phyloP scores from a whole-genome alignment of 2,329 filamentous ascomycete species.

The Neoarthrinium moseri region DNA sequence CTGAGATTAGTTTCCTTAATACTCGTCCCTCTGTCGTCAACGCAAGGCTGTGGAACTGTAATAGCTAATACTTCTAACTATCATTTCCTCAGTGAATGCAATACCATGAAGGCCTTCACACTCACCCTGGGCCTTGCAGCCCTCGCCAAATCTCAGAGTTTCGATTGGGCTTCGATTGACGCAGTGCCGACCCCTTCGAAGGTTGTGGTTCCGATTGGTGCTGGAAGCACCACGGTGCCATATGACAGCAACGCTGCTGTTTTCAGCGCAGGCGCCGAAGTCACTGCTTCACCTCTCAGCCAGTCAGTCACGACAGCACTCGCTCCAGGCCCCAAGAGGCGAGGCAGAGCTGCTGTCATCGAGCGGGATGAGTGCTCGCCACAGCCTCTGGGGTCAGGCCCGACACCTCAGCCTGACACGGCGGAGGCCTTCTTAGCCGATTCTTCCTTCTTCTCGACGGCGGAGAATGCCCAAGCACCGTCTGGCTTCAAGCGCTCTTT shows the following conservation, averaged over 20 bases:
- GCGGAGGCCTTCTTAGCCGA: slow-evolving; percentile 25
- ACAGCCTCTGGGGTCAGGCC: slow-evolving; percentile 25
- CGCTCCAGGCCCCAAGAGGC: neutral
- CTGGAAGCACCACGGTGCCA: neutral
- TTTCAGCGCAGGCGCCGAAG: neutral
- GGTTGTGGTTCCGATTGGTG: neutral
- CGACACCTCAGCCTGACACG: slow-evolving; percentile 29
- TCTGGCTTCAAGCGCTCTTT: slow-evolving; percentile 31
- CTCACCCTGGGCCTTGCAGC: slow-evolving; percentile 4
- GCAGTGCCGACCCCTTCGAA: neutral
- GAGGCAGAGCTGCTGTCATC: neutral
- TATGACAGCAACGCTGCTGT: slow-evolving; percentile 1
- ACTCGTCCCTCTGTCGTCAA: no score
- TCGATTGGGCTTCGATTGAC: slow-evolving; percentile 2
- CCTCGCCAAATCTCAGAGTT: neutral
- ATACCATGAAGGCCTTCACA: slow-evolving; percentile 1
- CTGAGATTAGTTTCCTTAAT: no score
- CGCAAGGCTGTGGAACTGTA: no score
- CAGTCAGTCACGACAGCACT: neutral
- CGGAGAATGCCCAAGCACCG: slow-evolving; percentile 24
- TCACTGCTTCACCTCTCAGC: neutral
- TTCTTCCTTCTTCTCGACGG: slow-evolving; percentile 16
- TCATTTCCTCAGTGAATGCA: neutral
- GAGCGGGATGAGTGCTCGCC: neutral
- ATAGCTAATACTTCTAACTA: no score